Base-by-base conservation (phyloP, 352 stramenopile species). In the Pythium rhizo-oryzae region DNA sequence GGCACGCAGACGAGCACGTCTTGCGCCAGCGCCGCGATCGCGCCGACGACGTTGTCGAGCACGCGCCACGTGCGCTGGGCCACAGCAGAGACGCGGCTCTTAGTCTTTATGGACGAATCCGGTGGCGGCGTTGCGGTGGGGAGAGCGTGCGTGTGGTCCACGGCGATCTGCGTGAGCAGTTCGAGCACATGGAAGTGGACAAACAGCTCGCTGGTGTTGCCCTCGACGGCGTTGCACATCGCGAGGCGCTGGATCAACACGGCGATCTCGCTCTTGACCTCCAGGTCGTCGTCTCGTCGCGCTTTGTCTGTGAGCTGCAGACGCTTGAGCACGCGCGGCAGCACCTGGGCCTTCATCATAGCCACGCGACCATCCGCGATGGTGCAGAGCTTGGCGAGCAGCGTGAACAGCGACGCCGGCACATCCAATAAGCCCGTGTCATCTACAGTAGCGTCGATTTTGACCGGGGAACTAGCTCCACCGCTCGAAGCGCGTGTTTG, bases 131-230 rank as follows among this genome's bases (percentile, higher is more conserved):
- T 7, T 7, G 35, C 35, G 7, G 35, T 41, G 35, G 35, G 35
- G 70, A 46, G n/a, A 8, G 21, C 0, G 8, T 44, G 24, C 8
- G 50, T 64, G 11, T 67, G 54, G 7, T 75, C 47, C 1, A 79
- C 46, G 11, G 84, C 46, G 19, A 69, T 62, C 47, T 77, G 62
- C 37, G 68, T 33, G 19, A 92, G 72, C 21, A 85, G 37, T 13
- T 90, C 84, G 9, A 91, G 58, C 3, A 90, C 84, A 44, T 76
- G 67, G 25, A 89, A 92, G 58, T 90, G 78, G 4, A 91, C 39
- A 66, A 92, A 92, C 56, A 91, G 65, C 56, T 92, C 84, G 46
- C 79, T 87, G 19, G 80, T 85, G 59, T 86, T 90, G 21, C 84
- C 84, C 57, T 92, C 84, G 6, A 78, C 63, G 3, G 76, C 63